phyloP scores from a whole-genome alignment of 225 moss, liverwort and hornwort genomes.

The Pseudoscleropodium purum region DNA sequence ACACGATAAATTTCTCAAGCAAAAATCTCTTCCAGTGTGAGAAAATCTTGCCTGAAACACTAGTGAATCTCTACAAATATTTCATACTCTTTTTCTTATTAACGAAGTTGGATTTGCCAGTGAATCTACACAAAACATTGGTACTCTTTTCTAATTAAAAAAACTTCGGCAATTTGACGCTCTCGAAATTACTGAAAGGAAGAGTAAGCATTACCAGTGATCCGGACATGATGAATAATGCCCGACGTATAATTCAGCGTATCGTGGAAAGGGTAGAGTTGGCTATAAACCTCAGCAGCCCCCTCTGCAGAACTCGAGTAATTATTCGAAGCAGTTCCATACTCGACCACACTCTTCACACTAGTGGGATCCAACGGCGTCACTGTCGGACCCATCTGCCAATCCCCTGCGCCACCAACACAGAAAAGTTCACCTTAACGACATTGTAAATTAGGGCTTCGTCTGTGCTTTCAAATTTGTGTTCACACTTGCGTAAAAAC shows the following conservation, averaged over 20 bases:
- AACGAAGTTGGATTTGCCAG: neutral
- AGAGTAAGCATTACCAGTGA: conserved; percentile 39
- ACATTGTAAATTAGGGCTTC: conserved; percentile 4
- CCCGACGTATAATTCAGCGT: conserved; percentile 88
- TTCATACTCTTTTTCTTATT: neutral
- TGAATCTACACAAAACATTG: neutral
- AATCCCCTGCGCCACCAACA: conserved; percentile 54
- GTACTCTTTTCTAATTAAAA: neutral
- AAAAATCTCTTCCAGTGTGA: neutral
- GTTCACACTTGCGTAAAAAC: neutral
- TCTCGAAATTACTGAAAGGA: neutral
- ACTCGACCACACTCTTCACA: conserved; percentile 65
- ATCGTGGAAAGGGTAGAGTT: conserved; percentile 62
- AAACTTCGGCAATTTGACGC: neutral
- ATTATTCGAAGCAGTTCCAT: conserved; percentile 35
- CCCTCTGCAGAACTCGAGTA: conserved; percentile 42
- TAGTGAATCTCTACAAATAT: neutral
- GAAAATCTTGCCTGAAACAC: neutral
- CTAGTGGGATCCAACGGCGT: conserved; percentile 68
- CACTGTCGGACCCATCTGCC: conserved; percentile 69
- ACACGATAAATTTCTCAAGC: neutral
- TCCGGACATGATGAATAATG: conserved; percentile 89
- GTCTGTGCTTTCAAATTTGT: neutral
- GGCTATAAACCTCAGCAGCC: conserved; percentile 61
- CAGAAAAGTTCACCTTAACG: neutral